Conservation (phyloP, 176 grass and related monocot species). For the Zea luxurians region DNA sequence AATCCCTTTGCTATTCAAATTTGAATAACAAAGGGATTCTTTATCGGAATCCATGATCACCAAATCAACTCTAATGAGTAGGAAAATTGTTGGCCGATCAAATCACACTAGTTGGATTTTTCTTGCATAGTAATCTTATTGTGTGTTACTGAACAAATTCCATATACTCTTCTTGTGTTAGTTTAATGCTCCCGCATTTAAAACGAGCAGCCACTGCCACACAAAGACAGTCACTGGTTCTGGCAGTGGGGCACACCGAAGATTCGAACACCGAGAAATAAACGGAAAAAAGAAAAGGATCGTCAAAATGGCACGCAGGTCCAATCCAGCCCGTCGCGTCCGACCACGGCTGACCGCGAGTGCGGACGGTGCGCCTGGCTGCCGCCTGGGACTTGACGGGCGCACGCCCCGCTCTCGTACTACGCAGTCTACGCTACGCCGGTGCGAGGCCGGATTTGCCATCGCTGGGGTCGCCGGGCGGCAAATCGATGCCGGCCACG, state of each 20-base stretch:
- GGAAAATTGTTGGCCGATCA: not conserved
- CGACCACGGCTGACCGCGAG: not conserved
- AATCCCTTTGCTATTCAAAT: no score
- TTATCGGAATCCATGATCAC: no score
- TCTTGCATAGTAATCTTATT: no score
- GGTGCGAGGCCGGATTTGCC: not conserved
- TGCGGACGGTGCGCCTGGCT: not conserved
- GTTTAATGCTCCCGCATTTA: not conserved
- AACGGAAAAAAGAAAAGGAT: not conserved
- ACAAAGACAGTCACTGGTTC: not conserved
- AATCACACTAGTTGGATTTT: not conserved
- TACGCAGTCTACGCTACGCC: not conserved
- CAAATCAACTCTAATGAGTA: no score
- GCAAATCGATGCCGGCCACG: constrained; percentile 36
- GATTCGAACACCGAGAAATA: no score
- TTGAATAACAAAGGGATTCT: no score
- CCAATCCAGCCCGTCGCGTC: constrained; percentile 34
- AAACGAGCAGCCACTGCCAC: not conserved
- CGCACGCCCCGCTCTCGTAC: not conserved
- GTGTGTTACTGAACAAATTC: not conserved
- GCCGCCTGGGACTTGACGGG: constrained; percentile 5
- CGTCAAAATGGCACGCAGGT: constrained; percentile 26
- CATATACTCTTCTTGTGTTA: not conserved
- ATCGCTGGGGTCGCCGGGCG: not conserved
- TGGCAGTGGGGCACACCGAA: no score